A percentile compares a stretch with the other conserved stretches of the same genome.
Evolutionary conservation across 805 yeast genomes (phyloP).

Genomic region (Cyberlindnera misumaiensis): DNA sequence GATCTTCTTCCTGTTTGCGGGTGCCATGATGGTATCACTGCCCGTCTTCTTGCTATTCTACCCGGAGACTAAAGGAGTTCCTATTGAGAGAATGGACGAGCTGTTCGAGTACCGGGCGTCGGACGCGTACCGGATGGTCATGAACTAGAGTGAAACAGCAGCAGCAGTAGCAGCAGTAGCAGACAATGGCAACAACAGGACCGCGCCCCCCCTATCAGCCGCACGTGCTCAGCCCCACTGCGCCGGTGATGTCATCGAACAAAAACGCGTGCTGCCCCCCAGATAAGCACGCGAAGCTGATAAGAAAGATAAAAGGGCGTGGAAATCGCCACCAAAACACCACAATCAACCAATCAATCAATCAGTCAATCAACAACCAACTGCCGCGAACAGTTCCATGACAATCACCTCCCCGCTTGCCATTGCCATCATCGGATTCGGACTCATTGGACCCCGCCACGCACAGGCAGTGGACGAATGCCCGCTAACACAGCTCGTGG

Average conservation of each 20-base stretch:
- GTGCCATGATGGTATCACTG: conserved; percentile 9
- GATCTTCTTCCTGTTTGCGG: conserved; percentile 20
- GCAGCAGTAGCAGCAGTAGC: too few species aligned
- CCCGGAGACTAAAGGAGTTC: conserved; percentile 40
- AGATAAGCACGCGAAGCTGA: background rate
- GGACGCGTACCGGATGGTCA: conserved; percentile 2
- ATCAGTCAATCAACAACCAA: background rate
- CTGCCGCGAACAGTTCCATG: background rate
- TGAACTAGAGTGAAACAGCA: background rate
- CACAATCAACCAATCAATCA: background rate
- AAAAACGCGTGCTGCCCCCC: too few species aligned
- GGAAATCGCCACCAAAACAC: background rate
- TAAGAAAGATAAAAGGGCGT: background rate
- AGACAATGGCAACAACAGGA: too few species aligned
- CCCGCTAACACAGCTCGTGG: conserved; percentile 10
- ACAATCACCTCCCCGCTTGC: conserved; percentile 6
- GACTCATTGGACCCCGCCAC: conserved; percentile 18
- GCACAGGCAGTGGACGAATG: conserved; percentile 11
- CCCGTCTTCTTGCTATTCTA: conserved; percentile 28
- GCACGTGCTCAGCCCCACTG: too few species aligned
- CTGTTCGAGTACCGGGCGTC: conserved; percentile 11
- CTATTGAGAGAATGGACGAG: conserved; percentile 37
- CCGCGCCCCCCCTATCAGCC: too few species aligned
- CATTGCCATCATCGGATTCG: conserved; percentile 13
- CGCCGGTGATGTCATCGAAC: too few species aligned